phyloP scores from a whole-genome alignment of 805 yeast genomes.

The Myxozyma nipponensis region DNA sequence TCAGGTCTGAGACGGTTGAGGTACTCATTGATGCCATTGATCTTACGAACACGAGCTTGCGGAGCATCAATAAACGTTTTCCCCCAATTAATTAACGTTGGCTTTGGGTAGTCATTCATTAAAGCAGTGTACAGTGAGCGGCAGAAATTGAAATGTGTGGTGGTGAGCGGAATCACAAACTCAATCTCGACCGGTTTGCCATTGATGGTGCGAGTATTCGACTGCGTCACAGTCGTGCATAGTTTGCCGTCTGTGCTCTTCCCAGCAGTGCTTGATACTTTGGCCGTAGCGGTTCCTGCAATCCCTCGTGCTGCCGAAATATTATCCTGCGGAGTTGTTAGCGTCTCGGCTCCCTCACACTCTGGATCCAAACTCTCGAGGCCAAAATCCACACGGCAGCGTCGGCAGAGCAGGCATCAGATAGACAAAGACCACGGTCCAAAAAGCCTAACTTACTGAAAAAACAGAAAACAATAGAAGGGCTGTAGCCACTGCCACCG shows the following conservation, averaged over 20 bases:
- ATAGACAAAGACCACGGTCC: too few species aligned
- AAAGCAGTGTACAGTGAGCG: constrained; percentile 22
- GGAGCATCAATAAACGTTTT: neutral
- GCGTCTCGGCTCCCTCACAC: too few species aligned
- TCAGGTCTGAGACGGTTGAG: constrained; percentile 10
- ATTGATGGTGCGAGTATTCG: neutral
- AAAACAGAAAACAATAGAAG: neutral
- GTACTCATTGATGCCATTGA: constrained; percentile 20
- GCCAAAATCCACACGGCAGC: too few species aligned
- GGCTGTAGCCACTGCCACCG: neutral
- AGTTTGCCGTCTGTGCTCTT: too few species aligned
- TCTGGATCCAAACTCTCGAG: too few species aligned
- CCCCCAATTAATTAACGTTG: constrained; percentile 20
- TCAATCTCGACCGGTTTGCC: constrained; percentile 17
- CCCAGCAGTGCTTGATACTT: neutral
- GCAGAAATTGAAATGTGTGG: constrained; percentile 27
- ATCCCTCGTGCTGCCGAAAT: too few species aligned
- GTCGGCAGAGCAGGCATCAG: neutral
- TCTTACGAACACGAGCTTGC: constrained; percentile 23
- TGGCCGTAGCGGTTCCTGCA: too few species aligned
- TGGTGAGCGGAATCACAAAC: constrained; percentile 26
- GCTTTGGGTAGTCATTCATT: constrained; percentile 24
- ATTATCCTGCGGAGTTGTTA: too few species aligned
- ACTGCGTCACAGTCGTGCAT: neutral
- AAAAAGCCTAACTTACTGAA: neutral